Evolutionary conservation across 306 rosid species (phyloP), one percentile per base, ranked within the genome.

Genomic region (Castanea sativa): DNA sequence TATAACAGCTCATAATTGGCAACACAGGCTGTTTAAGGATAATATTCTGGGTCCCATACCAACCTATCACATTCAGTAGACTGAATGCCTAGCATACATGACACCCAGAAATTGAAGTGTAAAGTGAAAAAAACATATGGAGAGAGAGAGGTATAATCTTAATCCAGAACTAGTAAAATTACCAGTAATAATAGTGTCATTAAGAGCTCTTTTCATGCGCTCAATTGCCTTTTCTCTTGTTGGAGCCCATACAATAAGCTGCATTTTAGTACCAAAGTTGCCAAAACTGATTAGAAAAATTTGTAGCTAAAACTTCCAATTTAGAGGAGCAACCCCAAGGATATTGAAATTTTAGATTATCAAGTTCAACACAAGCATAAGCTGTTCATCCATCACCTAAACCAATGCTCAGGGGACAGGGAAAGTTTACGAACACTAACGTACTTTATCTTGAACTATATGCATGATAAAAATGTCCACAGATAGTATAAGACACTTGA

Each of bases 221-320:
- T 91, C 93, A 63, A 95, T 90, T 61, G 99, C 99, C 87, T 95
- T 95, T 83, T 89, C 99, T 79, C 99, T 90, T 38, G 98, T 93
- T 73, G 99, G 99, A 88, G 99, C 99, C 99, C 99, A 95, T 20
- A 95, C 99, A 86, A 95, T 90, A 83, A 95, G 94, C 99, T 95
- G 61, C 33, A 88, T 70, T 76, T 81, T 7, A 68, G 69, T 73
- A 73, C 57, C 74, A 33, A 30, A 80, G 67, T 69, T 68, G 27
- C 52, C 72, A 68, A 68, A 68, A 68, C 52, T 68, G 27, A 35
- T 56, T 56, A 71, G 29, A 74, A 13, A 18, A 18, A 65, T 65
- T 67, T 67, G 51, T 33, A 32, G 52, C 78, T 79, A 68, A 79
- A 57, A 14, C 7, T 63, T 76, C 55, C 83, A 81, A 80, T 52